Base-by-base conservation (phyloP, 345 rosid species). In the Salix udensis region DNA sequence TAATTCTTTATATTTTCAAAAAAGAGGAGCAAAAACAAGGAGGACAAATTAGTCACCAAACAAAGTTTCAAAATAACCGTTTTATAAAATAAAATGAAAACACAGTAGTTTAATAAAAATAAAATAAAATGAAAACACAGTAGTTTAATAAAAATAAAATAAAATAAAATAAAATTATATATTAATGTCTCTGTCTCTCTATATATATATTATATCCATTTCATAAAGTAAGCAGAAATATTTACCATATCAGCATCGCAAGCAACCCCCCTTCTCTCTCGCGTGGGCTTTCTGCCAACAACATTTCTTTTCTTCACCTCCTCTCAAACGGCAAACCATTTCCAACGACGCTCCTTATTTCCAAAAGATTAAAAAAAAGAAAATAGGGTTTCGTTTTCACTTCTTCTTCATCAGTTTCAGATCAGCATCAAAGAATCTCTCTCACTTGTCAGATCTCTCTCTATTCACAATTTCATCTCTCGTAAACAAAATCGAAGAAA, bases 11-110 rank as follows among this genome's bases (percentile, higher is more conserved):
- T 24, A 28, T 64, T 2, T 14, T 31, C 0, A 11, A 67, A 67
- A 31, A 24, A 26, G 5, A 15, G 36, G n/a, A 34, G n/a, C 10
- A 48, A 72, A 11, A 30, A 65, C 21, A 14, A 21, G 15, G 30
- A 48, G 76, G 77, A 67, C 9, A 68, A 2, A 61, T 42, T 5
- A 58, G 79, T 75, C 73, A 24, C 71, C 28, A 31, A 7, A n/a
- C 0, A 4, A 76, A 67, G 40, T 58, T 69, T 40, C 48, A 42
- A 77, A 78, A 77, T 72, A 74, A 79, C 78, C 73, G 83, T 79
- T 79, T 55, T 71, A 69, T 72, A 72, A 70, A 55, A 71, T 65
- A 31, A 76, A 78, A 15, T 71, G 58, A 39, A 76, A 78, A 23
- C 26, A 76, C 26, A 40, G 40, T 58, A 18, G 24, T 19, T 58